These are phyloP conservation scores for Fusarium poae DNA, from an alignment of 2,329 filamentous ascomycete species.

Conservation along the genomic window DNA sequence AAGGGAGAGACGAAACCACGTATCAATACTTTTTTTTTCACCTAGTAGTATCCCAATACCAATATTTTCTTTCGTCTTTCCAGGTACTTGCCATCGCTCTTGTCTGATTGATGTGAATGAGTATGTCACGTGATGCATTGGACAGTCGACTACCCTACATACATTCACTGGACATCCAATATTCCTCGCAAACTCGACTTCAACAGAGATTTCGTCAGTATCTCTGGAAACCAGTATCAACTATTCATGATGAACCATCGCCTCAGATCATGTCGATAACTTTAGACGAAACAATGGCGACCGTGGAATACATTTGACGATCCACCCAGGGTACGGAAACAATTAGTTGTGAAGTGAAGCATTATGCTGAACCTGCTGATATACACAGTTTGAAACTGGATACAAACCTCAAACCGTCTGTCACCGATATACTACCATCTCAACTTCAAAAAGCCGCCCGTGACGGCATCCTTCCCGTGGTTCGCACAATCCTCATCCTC, in stretches of 20 bases:
- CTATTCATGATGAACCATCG: neutral
- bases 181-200: neutral
- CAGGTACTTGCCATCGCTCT: neutral
- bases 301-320: neutral
- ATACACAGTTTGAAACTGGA: neutral
- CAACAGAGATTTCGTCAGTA: neutral
- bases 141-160: neutral
- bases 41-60: neutral
- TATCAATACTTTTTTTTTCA: too few relatives aligned
- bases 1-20: too few relatives aligned
- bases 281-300: neutral
- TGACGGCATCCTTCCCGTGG: conserved; percentile 28
- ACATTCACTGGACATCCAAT: neutral
- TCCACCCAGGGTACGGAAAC: too few relatives aligned
- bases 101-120: too few relatives aligned
- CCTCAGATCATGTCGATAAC: neutral
- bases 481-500: conserved; percentile 12
- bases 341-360: neutral
- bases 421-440: conserved; percentile 23
- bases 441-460: neutral
- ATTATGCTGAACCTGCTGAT: neutral
- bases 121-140: neutral
- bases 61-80: neutral
- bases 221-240: neutral
- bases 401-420: neutral